Base-by-base conservation (phyloP, 2,329 filamentous ascomycete genomes). In the Cyclaneusma minus region DNA sequence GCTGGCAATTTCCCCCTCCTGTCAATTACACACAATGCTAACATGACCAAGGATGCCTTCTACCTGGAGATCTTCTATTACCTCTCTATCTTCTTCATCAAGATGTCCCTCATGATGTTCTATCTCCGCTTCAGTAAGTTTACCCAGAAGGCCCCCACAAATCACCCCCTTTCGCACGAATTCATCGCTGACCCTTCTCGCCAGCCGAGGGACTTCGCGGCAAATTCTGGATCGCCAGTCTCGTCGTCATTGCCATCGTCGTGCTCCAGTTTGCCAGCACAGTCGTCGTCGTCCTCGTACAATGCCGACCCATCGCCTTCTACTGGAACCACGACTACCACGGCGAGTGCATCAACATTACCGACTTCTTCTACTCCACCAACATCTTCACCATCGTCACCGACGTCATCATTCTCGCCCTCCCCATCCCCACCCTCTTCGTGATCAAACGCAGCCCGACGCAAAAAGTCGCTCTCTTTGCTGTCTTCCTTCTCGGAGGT, bases 331-430 rank as follows among this genome's bases (percentile, higher is more conserved):
- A 53, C 32, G 44, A 43, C 2, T 37, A 52, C 9, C 38, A 48
- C 0, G 56, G 58, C 0, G 45, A 35, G 4, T 65, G 62, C 37
- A 56, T 66, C 37, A 50, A 50, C 32, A 41, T 59, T 20, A 55
- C 54, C 2, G 44, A 42, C 5, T 56, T 58, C 32, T 67, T 61
- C 60, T 56, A 60, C 29, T 51, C 56, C 22, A 63, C 64, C 34
- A 59, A 46, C 7, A 38, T 44, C 3, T 44, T 47, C 35, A 50
- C 49, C 12, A 50, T 53, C 18, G 18, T 42, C 8, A 46, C 43
- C 6, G 50, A 54, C 26, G 20, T 50, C 6, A 33, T 47, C 8
- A 47, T 53, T 27, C 34, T 52, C 19, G 22, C 44, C 9, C 35
- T 51, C 16, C 48, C 49, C 2, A 42, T 51, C 27, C 42, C 45